Evolutionary conservation across 2,329 filamentous ascomycete genomes (phyloP).

Genomic region (Penicillium glabrum): DNA sequence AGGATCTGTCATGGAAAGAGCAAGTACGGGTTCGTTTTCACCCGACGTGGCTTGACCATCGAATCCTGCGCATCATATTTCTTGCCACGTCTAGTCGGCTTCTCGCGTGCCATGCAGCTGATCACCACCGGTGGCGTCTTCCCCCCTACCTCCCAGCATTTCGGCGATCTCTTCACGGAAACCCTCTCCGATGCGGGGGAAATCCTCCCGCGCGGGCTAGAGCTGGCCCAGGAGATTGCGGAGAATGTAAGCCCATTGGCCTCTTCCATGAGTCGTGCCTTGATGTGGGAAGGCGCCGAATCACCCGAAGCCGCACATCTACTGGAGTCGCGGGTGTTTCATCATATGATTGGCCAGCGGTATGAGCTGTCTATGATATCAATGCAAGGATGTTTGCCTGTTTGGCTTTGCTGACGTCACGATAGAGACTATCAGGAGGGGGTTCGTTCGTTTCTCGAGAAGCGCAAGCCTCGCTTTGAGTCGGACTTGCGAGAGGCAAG

Average conservation of each 20-base stretch:
- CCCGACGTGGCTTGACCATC: constrained; percentile 65
- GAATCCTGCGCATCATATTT: constrained; percentile 70
- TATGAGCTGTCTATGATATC: not conserved
- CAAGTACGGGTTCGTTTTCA: constrained; percentile 71
- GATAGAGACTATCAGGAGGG: constrained; percentile 16
- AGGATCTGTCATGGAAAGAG: constrained; percentile 43
- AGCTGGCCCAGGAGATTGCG: constrained; percentile 62
- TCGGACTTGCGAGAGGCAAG: constrained; percentile 6
- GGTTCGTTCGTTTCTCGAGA: constrained; percentile 16
- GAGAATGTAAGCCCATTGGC: constrained; percentile 60
- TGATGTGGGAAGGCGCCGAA: constrained; percentile 57
- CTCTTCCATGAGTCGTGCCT: constrained; percentile 62
- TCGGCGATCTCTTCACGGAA: constrained; percentile 64
- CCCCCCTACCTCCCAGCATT: constrained; percentile 38
- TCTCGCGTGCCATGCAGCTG: constrained; percentile 62
- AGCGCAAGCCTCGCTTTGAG: constrained; percentile 13
- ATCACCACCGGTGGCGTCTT: constrained; percentile 66
- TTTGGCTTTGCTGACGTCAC: not conserved
- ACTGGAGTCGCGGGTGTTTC: constrained; percentile 48
- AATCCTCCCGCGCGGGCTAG: constrained; percentile 63
- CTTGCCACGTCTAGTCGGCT: constrained; percentile 66
- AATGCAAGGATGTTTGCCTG: not conserved
- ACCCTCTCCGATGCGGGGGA: constrained; percentile 53
- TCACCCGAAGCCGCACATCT: constrained; percentile 63
- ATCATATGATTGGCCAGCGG: constrained; percentile 17